Conservation (phyloP, 768 basidiomycete genomes). For the Phylloporus sp. region DNA sequence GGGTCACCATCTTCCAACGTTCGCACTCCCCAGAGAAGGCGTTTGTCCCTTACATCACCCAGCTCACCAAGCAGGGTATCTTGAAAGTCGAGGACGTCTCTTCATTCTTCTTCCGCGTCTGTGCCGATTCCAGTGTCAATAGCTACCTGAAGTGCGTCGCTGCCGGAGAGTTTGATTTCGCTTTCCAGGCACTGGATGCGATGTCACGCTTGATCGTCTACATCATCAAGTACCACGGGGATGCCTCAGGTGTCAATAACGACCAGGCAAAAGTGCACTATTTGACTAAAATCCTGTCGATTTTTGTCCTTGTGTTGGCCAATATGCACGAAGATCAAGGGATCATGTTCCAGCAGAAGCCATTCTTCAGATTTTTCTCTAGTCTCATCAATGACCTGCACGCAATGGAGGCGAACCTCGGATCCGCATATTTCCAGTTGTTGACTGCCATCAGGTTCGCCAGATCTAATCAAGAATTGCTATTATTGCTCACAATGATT, state of each 20-base stretch:
- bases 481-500: not conserved
- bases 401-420: conserved; percentile 77
- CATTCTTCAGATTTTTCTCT: conserved; percentile 98
- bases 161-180: conserved; percentile 64
- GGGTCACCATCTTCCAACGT: conserved; percentile 92
- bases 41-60: conserved; percentile 96
- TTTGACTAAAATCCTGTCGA: conserved; percentile 93
- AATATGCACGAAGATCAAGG: conserved; percentile 95
- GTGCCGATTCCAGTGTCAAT: conserved; percentile 89
- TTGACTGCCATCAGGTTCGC: conserved; percentile 80
- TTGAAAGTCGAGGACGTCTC: conserved; percentile 94
- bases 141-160: conserved; percentile 75
- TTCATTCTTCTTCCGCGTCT: conserved; percentile 97
- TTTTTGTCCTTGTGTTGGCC: conserved; percentile 92
- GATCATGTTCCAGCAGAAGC: conserved; percentile 88
- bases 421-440: conserved; percentile 84
- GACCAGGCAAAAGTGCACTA: conserved; percentile 96
- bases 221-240: conserved; percentile 99
- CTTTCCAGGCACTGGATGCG: conserved; percentile 93
- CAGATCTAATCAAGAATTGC: not conserved
- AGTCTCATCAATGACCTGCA: conserved; percentile 91
- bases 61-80: conserved; percentile 94
- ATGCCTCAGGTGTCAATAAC: conserved; percentile 87
- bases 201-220: conserved; percentile 93
- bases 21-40: conserved; percentile 89